Percentiles rank a stretch among this genome's conserved stretches.
Evolutionary conservation across 768 basidiomycete species (phyloP).

Genomic region (Trametes elegans): DNA sequence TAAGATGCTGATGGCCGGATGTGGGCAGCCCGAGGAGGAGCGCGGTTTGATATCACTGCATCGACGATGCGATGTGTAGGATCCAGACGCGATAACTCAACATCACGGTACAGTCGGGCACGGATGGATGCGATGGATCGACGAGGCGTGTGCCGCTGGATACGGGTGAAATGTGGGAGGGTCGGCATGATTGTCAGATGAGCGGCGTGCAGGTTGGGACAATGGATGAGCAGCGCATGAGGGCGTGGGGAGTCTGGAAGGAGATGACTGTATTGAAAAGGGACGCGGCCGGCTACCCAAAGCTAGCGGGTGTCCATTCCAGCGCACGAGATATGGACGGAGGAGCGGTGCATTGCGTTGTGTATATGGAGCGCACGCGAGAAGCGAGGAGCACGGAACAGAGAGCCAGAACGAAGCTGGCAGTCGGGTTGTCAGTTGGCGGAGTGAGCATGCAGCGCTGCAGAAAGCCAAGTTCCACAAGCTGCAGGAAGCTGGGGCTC

Average conservation of each 20-base stretch:
- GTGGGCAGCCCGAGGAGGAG: background rate
- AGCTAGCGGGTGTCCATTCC: background rate
- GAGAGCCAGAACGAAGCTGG: background rate
- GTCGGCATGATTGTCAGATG: background rate
- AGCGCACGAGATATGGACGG: background rate
- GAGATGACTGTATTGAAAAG: background rate
- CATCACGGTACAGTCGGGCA: background rate
- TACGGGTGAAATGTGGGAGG: background rate
- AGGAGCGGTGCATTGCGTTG: background rate
- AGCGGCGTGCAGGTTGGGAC: background rate
- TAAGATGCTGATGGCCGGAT: constrained; percentile 9
- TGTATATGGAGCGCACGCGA: background rate
- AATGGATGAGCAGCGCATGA: constrained; percentile 6
- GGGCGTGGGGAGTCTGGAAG: background rate
- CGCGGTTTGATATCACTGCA: background rate
- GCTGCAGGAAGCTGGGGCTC: background rate
- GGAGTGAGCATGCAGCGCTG: constrained; percentile 5
- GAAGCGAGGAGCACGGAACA: background rate
- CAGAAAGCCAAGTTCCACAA: background rate
- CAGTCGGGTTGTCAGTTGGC: background rate
- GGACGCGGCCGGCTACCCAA: background rate
- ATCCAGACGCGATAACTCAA: background rate
- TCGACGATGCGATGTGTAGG: background rate
- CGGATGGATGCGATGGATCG: background rate
- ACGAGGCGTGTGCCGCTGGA: background rate